Evolutionary conservation across 2,329 filamentous ascomycete species (phyloP), one percentile per base, ranked within the genome.

Genomic region (Venturia effusa): DNA sequence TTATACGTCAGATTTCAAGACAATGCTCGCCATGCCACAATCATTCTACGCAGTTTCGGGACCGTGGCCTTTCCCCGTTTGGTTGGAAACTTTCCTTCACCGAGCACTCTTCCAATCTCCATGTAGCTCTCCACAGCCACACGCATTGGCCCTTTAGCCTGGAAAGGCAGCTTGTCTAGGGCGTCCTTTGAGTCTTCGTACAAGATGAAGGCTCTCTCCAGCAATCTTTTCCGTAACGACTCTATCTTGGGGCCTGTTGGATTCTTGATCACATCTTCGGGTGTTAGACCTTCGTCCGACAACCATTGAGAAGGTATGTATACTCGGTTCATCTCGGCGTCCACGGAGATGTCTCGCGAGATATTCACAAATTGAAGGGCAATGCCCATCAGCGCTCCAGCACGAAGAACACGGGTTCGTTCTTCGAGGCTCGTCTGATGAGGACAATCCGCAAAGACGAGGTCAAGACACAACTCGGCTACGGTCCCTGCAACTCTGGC

Each of bases 291-390:
- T 62, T 80, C 80, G 62, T 84, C 81, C 45, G 79, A 76, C 1
- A 91, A 76, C 88, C 88, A 91, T 0, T 75, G 74, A 0, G 78
- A 77, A 0, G 88, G 88, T 4, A 91, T 74, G 70, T 92, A 92
- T 7, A 89, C 87, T 7, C 88, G 81, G 1, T 80, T 79, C 41
- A 88, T 83, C 17, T 76, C 74, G 0, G 88, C 86, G 68, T 91
- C 88, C 2, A 84, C 83, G 3, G 76, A 73, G n/a, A 91, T 85
- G 69, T 92, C 88, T 27, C 88, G 84, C 3, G 87, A 85, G 66
- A 92, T 90, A 69, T 91, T 92, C 69, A 89, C 83, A 68, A 88
- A 90, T 69, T 92, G 88, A n/a, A 91, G 75, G 1, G 88, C 88
- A 40, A 88, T 81, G 0, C 88, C 88, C 88, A 90, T 90, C 34